A percentile compares a stretch with the other conserved stretches of the same genome.
Evolutionary conservation across 176 grass and related monocot genomes (phyloP).

Genomic region (Echinochloa phyllopogon): DNA sequence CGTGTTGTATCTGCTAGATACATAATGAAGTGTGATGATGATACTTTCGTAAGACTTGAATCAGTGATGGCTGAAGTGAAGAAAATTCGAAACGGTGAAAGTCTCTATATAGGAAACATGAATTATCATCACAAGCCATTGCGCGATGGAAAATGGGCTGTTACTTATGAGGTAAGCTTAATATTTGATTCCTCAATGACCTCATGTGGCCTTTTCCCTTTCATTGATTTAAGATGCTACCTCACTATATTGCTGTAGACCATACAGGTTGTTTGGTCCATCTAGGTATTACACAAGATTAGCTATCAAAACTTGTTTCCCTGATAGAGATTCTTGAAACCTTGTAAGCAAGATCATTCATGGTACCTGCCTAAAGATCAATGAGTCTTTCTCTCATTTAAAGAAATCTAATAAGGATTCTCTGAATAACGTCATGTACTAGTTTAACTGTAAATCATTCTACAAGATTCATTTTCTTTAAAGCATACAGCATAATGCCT

Average conservation of each 20-base stretch:
- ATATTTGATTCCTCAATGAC: constrained; percentile 28
- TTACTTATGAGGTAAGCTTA: constrained; percentile 86
- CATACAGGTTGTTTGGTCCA: not conserved
- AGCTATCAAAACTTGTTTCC: not conserved
- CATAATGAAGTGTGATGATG: constrained; percentile 99
- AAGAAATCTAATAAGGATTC: not conserved
- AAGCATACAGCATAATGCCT: constrained; percentile 1
- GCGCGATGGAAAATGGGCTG: constrained; percentile 94
- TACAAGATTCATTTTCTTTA: not conserved
- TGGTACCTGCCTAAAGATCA: not conserved
- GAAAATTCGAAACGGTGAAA: constrained; percentile 60
- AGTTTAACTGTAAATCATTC: no score
- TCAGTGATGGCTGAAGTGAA: constrained; percentile 76
- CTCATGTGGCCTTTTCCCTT: constrained; percentile 3
- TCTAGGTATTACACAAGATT: not conserved
- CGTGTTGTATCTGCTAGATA: constrained; percentile 74
- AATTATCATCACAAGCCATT: constrained; percentile 97
- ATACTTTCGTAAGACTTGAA: constrained; percentile 90
- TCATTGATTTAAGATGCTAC: constrained; percentile 21
- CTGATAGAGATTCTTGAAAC: not conserved
- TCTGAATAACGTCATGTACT: no score
- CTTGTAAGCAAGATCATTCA: not conserved
- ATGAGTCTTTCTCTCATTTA: not conserved
- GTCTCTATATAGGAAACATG: constrained; percentile 91
- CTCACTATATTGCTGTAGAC: not conserved